phyloP scores from a whole-genome alignment of 2,329 filamentous ascomycete genomes.

The Apiospora sp. region DNA sequence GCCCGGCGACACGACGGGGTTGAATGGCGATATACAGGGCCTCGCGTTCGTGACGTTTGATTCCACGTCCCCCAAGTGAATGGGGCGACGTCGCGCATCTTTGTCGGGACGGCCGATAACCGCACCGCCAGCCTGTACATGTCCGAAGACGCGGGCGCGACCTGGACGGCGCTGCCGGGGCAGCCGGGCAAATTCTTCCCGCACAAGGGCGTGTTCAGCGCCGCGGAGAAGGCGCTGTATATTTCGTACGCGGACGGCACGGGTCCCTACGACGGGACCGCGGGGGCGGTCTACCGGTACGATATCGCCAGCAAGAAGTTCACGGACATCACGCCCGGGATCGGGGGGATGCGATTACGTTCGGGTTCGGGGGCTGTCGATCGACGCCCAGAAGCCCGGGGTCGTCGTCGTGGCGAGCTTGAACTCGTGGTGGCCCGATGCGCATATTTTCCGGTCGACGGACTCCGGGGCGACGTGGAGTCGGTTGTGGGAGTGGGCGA shows the following conservation, averaged over 20 bases:
- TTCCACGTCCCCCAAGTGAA: constrained; percentile 59
- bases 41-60: constrained; percentile 64
- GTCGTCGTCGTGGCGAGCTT: constrained; percentile 64
- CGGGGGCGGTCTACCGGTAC: constrained; percentile 63
- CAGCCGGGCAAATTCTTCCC: constrained; percentile 61
- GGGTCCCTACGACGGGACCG: constrained; percentile 64
- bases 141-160: constrained; percentile 59
- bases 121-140: constrained; percentile 61
- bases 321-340: constrained; percentile 64
- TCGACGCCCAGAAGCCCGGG: constrained; percentile 62
- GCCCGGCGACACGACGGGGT: constrained; percentile 52
- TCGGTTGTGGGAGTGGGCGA: constrained; percentile 59
- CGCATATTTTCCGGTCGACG: constrained; percentile 61
- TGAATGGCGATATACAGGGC: constrained; percentile 56
- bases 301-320: constrained; percentile 56
- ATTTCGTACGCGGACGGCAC: constrained; percentile 62
- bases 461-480: constrained; percentile 64
- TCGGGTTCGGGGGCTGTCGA: constrained; percentile 64
- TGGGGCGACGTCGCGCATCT: constrained; percentile 64
- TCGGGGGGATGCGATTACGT: constrained; percentile 53
- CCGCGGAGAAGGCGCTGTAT: constrained; percentile 61
- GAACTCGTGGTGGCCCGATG: constrained; percentile 68
- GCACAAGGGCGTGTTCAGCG: constrained; percentile 60
- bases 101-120: constrained; percentile 63
- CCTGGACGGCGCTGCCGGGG: constrained; percentile 58